phyloP scores from a whole-genome alignment of 495 filamentous ascomycete genomes.

The Hyaloscypha variabilis region DNA sequence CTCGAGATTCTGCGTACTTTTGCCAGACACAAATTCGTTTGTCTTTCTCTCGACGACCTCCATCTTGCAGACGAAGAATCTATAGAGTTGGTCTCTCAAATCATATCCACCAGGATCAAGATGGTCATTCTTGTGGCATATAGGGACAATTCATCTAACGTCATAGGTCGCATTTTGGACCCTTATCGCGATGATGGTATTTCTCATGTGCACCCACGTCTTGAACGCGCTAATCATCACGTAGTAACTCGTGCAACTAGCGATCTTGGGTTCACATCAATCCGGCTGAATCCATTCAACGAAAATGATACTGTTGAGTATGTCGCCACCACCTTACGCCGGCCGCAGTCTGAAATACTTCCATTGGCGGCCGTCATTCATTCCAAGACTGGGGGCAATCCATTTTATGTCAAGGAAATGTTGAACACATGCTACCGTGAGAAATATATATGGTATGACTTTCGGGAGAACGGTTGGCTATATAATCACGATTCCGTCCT shows the following conservation, averaged over 20 bases:
- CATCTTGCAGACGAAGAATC: constrained; percentile 87
- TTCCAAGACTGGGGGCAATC: constrained; percentile 79
- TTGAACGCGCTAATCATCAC: constrained; percentile 6
- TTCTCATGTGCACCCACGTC: neutral
- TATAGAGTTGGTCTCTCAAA: constrained; percentile 73
- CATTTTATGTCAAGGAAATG: constrained; percentile 88
- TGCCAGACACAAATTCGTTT: constrained; percentile 75
- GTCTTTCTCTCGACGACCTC: constrained; percentile 80
- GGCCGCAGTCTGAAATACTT: constrained; percentile 59
- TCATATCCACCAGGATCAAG: constrained; percentile 72
- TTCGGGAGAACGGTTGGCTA: constrained; percentile 73
- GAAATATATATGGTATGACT: constrained; percentile 85
- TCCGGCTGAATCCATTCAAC: constrained; percentile 65
- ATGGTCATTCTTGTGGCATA: constrained; percentile 76
- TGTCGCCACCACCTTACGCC: constrained; percentile 71
- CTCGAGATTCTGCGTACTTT: constrained; percentile 78
- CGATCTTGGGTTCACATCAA: constrained; percentile 52
- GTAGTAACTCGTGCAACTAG: constrained; percentile 23
- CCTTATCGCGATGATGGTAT: constrained; percentile 46
- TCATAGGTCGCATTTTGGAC: constrained; percentile 46
- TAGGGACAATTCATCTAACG: constrained; percentile 49
- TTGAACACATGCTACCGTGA: constrained; percentile 81
- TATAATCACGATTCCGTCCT: constrained; percentile 83
- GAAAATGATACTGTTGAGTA: constrained; percentile 77
- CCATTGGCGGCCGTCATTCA: constrained; percentile 72